A percentile compares a stretch with the other conserved stretches of the same genome.
phyloP scores from a whole-genome alignment of 371 early-diverging fungal species.

The Mucor irregularis region DNA sequence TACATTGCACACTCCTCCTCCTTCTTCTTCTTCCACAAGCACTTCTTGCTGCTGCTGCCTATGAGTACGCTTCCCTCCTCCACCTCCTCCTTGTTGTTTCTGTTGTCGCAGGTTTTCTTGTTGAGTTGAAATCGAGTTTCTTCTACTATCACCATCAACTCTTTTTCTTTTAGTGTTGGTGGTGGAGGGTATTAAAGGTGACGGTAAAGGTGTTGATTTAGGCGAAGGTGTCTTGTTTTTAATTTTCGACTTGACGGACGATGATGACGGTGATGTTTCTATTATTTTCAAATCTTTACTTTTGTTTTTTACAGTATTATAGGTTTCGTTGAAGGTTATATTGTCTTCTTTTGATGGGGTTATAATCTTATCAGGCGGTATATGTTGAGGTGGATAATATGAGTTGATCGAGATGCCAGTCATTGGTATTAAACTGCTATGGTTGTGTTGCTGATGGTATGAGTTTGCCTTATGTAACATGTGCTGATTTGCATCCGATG shows the following conservation, averaged over 20 bases:
- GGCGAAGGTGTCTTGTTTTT: neutral
- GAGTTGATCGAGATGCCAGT: neutral
- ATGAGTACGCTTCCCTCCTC: neutral
- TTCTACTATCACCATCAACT: neutral
- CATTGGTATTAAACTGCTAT: too few species aligned
- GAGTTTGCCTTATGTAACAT: too few species aligned
- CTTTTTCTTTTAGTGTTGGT: neutral
- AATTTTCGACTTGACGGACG: neutral
- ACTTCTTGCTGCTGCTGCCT: neutral
- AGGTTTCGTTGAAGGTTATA: neutral
- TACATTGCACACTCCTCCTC: neutral
- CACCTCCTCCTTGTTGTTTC: too few species aligned
- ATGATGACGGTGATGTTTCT: neutral
- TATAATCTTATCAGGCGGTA: too few species aligned
- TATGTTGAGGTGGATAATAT: neutral
- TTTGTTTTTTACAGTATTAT: neutral
- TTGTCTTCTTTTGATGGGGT: too few species aligned
- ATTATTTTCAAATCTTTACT: neutral
- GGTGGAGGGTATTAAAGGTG: neutral
- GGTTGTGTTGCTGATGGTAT: too few species aligned
- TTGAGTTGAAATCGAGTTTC: neutral
- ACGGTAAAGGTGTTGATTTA: constrained; percentile 3
- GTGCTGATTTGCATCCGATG: too few species aligned
- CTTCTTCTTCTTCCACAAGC: neutral
- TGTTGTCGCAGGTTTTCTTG: neutral